Base-by-base conservation (phyloP, 1,139 yeast genomes). In the Trichomonascaceae sp. region DNA sequence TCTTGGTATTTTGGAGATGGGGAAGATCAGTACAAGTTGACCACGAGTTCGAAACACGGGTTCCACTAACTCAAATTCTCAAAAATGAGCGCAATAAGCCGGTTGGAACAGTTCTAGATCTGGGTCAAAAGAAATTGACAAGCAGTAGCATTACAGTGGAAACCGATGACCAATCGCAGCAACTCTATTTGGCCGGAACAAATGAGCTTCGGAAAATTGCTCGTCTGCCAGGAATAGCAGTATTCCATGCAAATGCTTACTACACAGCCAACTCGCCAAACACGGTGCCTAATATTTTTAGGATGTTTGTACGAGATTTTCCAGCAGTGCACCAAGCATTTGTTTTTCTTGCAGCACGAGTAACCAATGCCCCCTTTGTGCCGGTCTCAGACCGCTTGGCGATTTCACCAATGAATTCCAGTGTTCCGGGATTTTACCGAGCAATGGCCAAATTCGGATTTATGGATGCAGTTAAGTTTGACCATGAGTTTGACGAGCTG, bases 1-100 rank as follows among this genome's bases (percentile, higher is more conserved):
- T 79, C 46, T 53, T 66, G 19, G 64, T 74, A 52, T 79, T 83
- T 82, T 70, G 81, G 61, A 76, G 78, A 76, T 76, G 77, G 48
- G 50, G 50, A n/a, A 32, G 50, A 15, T 48, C 50, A 3, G 18
- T 48, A 12, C 50, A 48, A 13, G 74, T 45, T 66, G 69, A 58
- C 72, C 74, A 56, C 50, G 80, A 77, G 51, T 68, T 60, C 55
- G 62, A 61, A 22, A 48, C 50, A 8, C 13, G 50, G 22, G 36
- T 41, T 3, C 50, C 50, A 9, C 20, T 48, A 17, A 39, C 44
- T 15, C 44, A 48, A 17, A 48, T 48, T 39, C 24, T 48, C 9
- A 19, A 19, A 5, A 8, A 19, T 24, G 50, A 38, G 20, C 50
- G 45, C 10, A 46, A 66, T 70, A 47, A 39, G 7, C 27, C 47